phyloP scores from a whole-genome alignment of 2,329 filamentous ascomycete species.

The Hortaea werneckii region DNA sequence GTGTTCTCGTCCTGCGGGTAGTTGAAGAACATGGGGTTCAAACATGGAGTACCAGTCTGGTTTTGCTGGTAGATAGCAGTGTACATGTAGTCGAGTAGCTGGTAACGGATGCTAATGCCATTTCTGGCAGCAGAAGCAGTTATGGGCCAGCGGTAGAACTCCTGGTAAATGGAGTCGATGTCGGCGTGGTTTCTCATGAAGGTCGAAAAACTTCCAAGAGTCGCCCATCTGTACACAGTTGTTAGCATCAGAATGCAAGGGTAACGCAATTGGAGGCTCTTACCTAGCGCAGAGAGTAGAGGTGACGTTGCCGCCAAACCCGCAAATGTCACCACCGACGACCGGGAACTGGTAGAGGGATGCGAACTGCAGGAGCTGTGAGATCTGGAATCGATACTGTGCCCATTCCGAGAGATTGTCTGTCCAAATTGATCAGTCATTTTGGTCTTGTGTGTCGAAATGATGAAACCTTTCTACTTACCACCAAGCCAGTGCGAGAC shows the following conservation, averaged over 20 bases:
- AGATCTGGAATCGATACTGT: constrained; percentile 32
- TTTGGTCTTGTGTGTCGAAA: constrained; percentile 22
- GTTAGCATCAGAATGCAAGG: not conserved
- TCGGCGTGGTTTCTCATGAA: constrained; percentile 68
- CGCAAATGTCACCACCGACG: constrained; percentile 57
- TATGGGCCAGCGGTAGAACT: constrained; percentile 60
- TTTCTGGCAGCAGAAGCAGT: constrained; percentile 55
- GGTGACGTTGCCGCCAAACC: constrained; percentile 57
- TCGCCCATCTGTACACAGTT: constrained; percentile 43
- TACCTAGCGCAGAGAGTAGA: constrained; percentile 57
- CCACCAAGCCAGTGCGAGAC: constrained; percentile 39
- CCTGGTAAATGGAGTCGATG: constrained; percentile 44
- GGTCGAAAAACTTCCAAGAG: constrained; percentile 60
- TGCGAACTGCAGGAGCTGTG: constrained; percentile 36
- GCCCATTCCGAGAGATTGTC: constrained; percentile 40
- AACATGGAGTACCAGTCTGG: constrained; percentile 50
- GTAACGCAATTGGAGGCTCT: not conserved
- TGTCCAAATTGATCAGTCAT: constrained; percentile 25
- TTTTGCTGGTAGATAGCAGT: constrained; percentile 55
- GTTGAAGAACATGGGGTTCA: constrained; percentile 61
- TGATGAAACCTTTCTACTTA: too few relatives aligned
- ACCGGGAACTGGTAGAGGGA: constrained; percentile 36
- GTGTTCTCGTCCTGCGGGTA: constrained; percentile 51
- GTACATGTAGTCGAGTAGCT: constrained; percentile 67
- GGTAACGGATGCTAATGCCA: constrained; percentile 61